phyloP scores from a whole-genome alignment of 1,139 yeast genomes.

The Yamadazyma taylorii region DNA sequence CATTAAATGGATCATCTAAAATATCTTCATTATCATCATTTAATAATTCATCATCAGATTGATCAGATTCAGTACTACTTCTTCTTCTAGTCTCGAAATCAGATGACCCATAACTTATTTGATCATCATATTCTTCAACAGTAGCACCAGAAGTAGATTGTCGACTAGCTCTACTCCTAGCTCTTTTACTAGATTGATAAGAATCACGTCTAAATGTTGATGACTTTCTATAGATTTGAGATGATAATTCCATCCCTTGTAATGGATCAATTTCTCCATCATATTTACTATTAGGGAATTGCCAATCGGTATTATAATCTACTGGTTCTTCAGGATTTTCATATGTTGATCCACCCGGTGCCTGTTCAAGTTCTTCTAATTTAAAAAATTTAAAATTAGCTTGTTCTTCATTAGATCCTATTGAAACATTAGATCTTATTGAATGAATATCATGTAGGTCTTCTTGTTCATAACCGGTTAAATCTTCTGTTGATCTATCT shows the following conservation, averaged over 20 bases:
- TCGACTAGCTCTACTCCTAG: background rate
- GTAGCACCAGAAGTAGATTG: background rate
- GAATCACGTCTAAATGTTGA: background rate
- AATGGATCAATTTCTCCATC: slow-evolving; percentile 29
- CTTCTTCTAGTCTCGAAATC: slow-evolving; percentile 33
- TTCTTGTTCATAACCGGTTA: slow-evolving; percentile 2
- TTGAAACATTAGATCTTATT: slow-evolving; percentile 29
- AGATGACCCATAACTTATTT: slow-evolving; percentile 35
- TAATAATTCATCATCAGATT: slow-evolving; percentile 20
- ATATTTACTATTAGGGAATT: slow-evolving; percentile 47
- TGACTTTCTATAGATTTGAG: background rate
- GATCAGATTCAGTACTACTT: slow-evolving; percentile 28
- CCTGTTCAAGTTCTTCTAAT: slow-evolving; percentile 76
- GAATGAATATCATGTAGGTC: background rate
- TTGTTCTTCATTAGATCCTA: slow-evolving; percentile 26
- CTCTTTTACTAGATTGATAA: slow-evolving; percentile 1
- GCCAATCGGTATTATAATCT: slow-evolving; percentile 75
- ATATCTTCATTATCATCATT: slow-evolving; percentile 12
- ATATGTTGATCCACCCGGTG: slow-evolving; percentile 84
- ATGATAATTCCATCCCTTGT: background rate
- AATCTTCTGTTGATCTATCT: too few species aligned
- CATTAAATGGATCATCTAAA: slow-evolving; percentile 39
- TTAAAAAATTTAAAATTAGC: slow-evolving; percentile 75
- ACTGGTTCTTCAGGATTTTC: slow-evolving; percentile 56
- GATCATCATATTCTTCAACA: slow-evolving; percentile 9